Evolutionary conservation across 1,139 yeast species (phyloP).

Genomic region (Zygosaccharomyces pseudobailii): DNA sequence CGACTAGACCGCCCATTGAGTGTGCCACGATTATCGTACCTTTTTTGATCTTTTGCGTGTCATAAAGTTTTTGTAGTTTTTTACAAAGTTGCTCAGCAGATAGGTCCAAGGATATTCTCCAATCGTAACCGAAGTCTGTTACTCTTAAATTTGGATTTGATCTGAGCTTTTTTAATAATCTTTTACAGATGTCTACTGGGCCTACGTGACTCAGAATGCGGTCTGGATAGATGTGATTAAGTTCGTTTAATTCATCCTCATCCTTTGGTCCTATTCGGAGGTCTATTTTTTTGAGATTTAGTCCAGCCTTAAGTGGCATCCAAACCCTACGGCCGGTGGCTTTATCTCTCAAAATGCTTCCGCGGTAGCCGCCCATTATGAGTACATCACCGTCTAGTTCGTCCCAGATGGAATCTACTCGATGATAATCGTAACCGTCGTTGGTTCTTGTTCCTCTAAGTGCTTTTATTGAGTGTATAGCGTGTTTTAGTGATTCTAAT

Average conservation of each 20-base stretch:
- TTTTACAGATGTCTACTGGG: constrained; percentile 74
- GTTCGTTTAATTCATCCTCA: constrained; percentile 54
- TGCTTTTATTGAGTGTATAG: constrained; percentile 22
- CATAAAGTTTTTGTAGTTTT: constrained; percentile 44
- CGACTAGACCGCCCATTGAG: constrained; percentile 88
- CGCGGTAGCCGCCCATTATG: constrained; percentile 83
- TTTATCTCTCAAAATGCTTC: constrained; percentile 68
- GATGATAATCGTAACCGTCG: constrained; percentile 33
- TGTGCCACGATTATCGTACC: constrained; percentile 75
- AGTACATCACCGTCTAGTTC: constrained; percentile 71
- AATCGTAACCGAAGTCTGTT: constrained; percentile 81
- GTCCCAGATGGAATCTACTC: constrained; percentile 38
- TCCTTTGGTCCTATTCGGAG: constrained; percentile 66
- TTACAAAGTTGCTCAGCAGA: constrained; percentile 47
- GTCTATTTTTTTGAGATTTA: constrained; percentile 65
- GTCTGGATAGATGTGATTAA: constrained; percentile 56
- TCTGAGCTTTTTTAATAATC: constrained; percentile 50
- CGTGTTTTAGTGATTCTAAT: constrained; percentile 39
- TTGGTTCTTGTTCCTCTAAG: constrained; percentile 20
- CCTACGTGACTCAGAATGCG: constrained; percentile 81
- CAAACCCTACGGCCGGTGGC: constrained; percentile 65
- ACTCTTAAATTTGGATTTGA: constrained; percentile 59
- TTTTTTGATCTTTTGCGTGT: constrained; percentile 36
- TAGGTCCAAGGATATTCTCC: constrained; percentile 72
- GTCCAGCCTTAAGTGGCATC: constrained; percentile 86